Percentiles rank a stretch among this genome's conserved stretches.
phyloP scores from a whole-genome alignment of 2,329 filamentous ascomycete genomes.

The Xylariaceae sp. region DNA sequence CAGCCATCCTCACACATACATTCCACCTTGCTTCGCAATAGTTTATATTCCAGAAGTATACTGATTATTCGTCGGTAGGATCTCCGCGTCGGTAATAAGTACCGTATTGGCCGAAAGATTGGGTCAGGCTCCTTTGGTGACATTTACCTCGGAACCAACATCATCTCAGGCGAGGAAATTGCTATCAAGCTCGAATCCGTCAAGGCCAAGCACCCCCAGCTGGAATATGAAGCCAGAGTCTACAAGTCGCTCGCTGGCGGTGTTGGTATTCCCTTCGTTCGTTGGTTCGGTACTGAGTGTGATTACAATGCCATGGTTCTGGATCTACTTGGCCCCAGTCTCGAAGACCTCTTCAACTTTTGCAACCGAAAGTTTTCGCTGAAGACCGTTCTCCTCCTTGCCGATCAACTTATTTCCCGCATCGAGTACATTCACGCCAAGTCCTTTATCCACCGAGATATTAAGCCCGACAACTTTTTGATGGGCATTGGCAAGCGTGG shows the following conservation, averaged over 20 bases:
- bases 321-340: slow-evolving; percentile 87
- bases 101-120: slow-evolving; percentile 99
- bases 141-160: slow-evolving; percentile 98
- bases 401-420: slow-evolving; percentile 96
- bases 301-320: slow-evolving; percentile 99
- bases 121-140: slow-evolving; percentile 97
- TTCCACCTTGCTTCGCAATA: neutral
- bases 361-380: slow-evolving; percentile 99
- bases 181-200: slow-evolving; percentile 99
- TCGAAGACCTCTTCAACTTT: slow-evolving; percentile 99
- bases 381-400: slow-evolving; percentile 94
- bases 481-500: slow-evolving; percentile 99
- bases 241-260: slow-evolving; percentile 88
- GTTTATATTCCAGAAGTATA: neutral
- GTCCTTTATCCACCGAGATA: slow-evolving; percentile 98
- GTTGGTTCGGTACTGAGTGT: slow-evolving; percentile 99
- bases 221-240: slow-evolving; percentile 97
- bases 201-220: slow-evolving; percentile 98
- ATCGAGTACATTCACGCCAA: slow-evolving; percentile 99
- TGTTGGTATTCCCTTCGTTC: slow-evolving; percentile 96
- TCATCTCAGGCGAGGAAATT: slow-evolving; percentile 98
- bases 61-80: slow-evolving; percentile 54
- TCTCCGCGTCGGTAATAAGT: slow-evolving; percentile 98
- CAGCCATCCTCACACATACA: too few relatives aligned
- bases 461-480: slow-evolving; percentile 99